Conservation (phyloP, 495 filamentous ascomycete species). For the Staphylotrichum longicolle region DNA sequence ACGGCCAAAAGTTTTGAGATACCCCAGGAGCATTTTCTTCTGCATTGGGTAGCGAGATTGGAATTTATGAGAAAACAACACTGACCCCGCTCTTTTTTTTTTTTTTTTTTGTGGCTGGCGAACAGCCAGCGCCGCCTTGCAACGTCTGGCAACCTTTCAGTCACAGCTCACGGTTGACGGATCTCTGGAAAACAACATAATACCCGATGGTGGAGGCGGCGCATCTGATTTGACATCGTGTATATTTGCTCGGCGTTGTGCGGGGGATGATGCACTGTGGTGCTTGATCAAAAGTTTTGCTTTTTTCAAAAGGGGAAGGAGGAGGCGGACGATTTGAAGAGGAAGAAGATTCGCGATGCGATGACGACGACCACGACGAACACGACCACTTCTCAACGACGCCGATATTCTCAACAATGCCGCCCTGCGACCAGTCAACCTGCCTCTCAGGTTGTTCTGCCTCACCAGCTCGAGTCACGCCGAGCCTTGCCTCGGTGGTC, state of each 20-base stretch:
- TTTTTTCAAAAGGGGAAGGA: neutral
- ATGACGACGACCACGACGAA: neutral
- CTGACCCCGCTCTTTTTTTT: neutral
- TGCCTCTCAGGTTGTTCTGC: too few relatives aligned
- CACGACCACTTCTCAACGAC: neutral
- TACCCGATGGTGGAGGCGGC: slow-evolving; percentile 13
- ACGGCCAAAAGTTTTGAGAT: slow-evolving; percentile 19
- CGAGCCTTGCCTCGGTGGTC: too few relatives aligned
- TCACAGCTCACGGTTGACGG: neutral
- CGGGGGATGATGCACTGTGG: neutral
- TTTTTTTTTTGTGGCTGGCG: slow-evolving; percentile 1
- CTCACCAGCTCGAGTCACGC: too few relatives aligned
- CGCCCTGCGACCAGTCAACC: too few relatives aligned
- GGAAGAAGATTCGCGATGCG: neutral
- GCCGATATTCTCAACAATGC: neutral
- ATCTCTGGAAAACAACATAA: slow-evolving; percentile 11
- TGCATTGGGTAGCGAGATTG: slow-evolving; percentile 16
- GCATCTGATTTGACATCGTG: slow-evolving; percentile 6
- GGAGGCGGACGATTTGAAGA: neutral
- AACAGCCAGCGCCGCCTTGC: neutral
- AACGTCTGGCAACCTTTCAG: neutral
- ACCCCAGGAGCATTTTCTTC: slow-evolving; percentile 23
- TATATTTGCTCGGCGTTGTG: slow-evolving; percentile 15
- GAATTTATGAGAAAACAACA: slow-evolving; percentile 14
- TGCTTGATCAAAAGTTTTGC: slow-evolving; percentile 23